Conservation (phyloP, 805 yeast genomes). For the Ogataea trehaloabstinens region DNA sequence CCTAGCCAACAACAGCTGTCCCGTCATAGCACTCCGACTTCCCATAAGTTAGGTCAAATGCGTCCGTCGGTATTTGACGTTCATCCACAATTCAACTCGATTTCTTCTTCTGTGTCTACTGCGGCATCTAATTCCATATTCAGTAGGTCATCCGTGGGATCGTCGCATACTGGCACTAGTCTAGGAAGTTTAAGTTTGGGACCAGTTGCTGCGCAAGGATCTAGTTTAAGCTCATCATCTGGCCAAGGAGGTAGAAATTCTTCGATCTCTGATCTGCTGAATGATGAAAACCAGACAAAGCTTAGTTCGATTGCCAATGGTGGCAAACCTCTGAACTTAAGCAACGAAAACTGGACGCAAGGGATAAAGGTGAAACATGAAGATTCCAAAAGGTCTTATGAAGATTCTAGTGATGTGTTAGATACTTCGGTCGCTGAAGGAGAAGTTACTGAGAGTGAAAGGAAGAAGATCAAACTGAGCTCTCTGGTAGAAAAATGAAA, state of each 20-base stretch:
- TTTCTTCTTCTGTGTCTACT: constrained; percentile 25
- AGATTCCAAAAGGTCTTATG: constrained; percentile 10
- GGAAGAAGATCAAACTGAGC: constrained; percentile 13
- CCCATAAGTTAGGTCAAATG: constrained; percentile 12
- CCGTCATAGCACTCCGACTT: constrained; percentile 13
- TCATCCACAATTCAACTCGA: constrained; percentile 18
- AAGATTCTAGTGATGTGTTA: background rate
- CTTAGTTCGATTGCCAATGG: constrained; percentile 1
- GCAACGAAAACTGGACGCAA: constrained; percentile 8
- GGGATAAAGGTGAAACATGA: constrained; percentile 1
- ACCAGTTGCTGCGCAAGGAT: background rate
- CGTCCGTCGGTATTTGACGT: constrained; percentile 20
- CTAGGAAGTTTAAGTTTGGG: constrained; percentile 4
- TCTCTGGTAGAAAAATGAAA: constrained; percentile 10
- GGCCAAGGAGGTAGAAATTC: constrained; percentile 27
- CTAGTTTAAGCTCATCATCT: background rate
- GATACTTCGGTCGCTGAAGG: constrained; percentile 3
- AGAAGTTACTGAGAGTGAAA: constrained; percentile 1
- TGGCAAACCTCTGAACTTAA: background rate
- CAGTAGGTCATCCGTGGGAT: constrained; percentile 22
- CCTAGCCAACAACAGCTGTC: constrained; percentile 12
- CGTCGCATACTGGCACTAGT: constrained; percentile 16
- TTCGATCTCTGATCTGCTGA: constrained; percentile 25
- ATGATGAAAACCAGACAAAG: constrained; percentile 19
- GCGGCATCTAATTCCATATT: constrained; percentile 25